Conservation (phyloP, 495 filamentous ascomycete genomes). For the Penicillium pulvis region DNA sequence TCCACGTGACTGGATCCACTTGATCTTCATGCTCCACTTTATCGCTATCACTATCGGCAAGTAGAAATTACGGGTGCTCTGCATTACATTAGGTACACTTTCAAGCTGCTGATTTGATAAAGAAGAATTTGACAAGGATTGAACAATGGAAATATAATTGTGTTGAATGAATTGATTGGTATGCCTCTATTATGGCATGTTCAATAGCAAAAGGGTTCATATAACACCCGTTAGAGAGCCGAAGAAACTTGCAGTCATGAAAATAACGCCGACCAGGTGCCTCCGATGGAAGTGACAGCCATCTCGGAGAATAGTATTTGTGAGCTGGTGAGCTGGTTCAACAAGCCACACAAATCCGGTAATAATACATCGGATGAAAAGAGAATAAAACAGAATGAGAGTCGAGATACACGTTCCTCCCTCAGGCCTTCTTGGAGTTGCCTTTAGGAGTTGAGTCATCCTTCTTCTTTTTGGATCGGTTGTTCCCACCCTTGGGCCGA, state of each 20-base stretch:
- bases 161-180: not conserved
- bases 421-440: slow-evolving; percentile 36
- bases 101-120: not conserved
- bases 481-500: slow-evolving; percentile 67
- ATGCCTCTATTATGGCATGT: not conserved
- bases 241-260: not conserved
- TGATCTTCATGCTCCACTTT: slow-evolving; percentile 5
- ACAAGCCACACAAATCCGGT: slow-evolving; percentile 1
- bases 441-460: slow-evolving; percentile 46
- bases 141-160: not conserved
- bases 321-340: not conserved
- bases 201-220: not conserved
- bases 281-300: not conserved
- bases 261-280: not conserved
- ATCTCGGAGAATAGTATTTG: not conserved
- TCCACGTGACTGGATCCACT: slow-evolving; percentile 24
- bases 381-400: not conserved
- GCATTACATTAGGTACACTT: not conserved
- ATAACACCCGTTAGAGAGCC: not conserved
- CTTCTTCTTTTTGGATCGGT: slow-evolving; percentile 65
- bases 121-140: not conserved
- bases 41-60: not conserved
- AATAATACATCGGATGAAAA: slow-evolving; percentile 23
- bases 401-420: not conserved
- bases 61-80: not conserved